Evolutionary conservation across 2,329 filamentous ascomycete species (phyloP).

Genomic region (Epichloe scottii): DNA sequence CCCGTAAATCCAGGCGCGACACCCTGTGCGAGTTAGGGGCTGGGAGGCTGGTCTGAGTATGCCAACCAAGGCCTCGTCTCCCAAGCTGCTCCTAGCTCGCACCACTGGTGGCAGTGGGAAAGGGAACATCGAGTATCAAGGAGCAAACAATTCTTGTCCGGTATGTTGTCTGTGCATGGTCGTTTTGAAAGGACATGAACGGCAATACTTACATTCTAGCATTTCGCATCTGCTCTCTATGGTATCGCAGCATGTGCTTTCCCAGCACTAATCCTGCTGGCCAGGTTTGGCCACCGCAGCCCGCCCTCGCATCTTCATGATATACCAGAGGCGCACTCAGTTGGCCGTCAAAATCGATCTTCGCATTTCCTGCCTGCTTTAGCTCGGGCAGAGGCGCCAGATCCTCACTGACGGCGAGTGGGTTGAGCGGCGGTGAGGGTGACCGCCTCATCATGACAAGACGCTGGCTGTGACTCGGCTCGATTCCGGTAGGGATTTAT

Average conservation of each 20-base stretch:
- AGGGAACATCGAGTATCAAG: no score
- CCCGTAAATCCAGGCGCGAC: no score
- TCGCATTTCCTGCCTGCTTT: slow-evolving; percentile 40
- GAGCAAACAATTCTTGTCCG: no score
- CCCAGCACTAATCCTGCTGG: slow-evolving; percentile 82
- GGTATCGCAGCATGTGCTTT: slow-evolving; percentile 72
- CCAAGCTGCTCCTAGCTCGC: no score
- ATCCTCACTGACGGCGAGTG: slow-evolving; percentile 39
- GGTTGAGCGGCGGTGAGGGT: slow-evolving; percentile 37
- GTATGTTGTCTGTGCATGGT: no score
- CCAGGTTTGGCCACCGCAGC: slow-evolving; percentile 91
- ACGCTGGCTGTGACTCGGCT: background rate
- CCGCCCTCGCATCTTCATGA: slow-evolving; percentile 73
- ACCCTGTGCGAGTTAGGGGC: no score
- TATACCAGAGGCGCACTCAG: slow-evolving; percentile 58
- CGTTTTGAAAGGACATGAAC: background rate
- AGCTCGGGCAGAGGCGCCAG: slow-evolving; percentile 47
- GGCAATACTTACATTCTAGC: slow-evolving; percentile 58
- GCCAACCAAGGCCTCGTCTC: no score
- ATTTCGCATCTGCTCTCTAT: slow-evolving; percentile 46
- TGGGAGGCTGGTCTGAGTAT: no score
- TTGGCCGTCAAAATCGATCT: slow-evolving; percentile 59
- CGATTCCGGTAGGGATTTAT: background rate
- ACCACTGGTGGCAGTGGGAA: no score
- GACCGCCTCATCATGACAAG: slow-evolving; percentile 16